Evolutionary conservation across 306 rosid genomes (phyloP), one percentile per base, ranked within the genome.

Genomic region (Canavalia ensiformis): DNA sequence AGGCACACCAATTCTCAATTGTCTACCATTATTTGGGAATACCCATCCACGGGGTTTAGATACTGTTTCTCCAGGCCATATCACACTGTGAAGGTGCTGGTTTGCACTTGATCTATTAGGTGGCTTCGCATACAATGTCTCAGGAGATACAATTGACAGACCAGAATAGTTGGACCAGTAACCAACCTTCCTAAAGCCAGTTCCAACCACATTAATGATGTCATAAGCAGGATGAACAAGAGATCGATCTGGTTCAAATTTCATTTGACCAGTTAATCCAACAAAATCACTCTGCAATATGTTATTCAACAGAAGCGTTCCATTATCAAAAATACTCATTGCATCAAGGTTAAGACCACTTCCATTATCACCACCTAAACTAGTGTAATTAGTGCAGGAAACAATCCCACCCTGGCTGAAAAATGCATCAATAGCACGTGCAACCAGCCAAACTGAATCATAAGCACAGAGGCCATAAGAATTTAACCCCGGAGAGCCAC

Each of bases 151-250:
- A 80, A 84, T 67, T 76, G 98, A 96, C 69, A 96, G 58, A 68
- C 97, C 98, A 85, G 98, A 91, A 81, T 96, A 93, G 92, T 93
- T 96, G 64, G 90, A 90, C 98, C 99, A 96, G 89, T 96, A 93
- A 83, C 99, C 99, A 55, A 95, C 67, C 80, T 67, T 81, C 34
- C 88, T 91, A 66, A 87, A 49, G 49, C 99, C 99, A 54, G 88
- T 87, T 75, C 99, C 99, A 49, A 88, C 83, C 62, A 95, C 90
- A 79, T 93, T 95, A 64, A 92, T 50, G 31, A 95, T 65, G 68
- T 95, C 98, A 83, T 87, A 96, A 30, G 99, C 94, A 54, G 99
- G 97, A 79, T 49, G 87, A 81, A 79, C 81, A 80, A 90, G 94
- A 68, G 92, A 84, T 54, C 79, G 87, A 8, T 90, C 97, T 30